Base-by-base conservation (phyloP, 2,329 filamentous ascomycete species). In the Aspergillus sp. region DNA sequence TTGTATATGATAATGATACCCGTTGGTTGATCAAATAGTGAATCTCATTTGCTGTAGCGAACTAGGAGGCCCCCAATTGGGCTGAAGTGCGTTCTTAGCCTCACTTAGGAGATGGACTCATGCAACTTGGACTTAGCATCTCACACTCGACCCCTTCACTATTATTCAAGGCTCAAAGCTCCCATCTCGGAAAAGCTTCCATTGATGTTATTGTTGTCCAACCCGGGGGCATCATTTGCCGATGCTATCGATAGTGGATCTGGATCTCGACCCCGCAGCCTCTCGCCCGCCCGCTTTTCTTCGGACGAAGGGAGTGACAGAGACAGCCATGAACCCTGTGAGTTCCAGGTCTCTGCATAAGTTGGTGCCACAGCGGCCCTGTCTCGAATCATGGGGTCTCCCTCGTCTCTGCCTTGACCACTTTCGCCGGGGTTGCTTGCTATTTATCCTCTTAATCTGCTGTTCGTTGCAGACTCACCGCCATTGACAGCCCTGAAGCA, bases 301-400 rank as follows among this genome's bases (percentile, higher is more conserved):
- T 63, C 61, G 59, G 59, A 49, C 57, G 61, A 63, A 63, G 61
- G 61, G 58, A 63, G 39, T 45, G 27, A 40, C 12, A 45, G 15
- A 24, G 15, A 24, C 17, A 33, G 27, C 9, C 27, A 20, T 20
- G 20, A 30, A 9, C 27, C 27, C 13, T 48, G 22, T 30, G 27
- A 48, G 34, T 30, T 48, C 45, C 45, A 48, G 15, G 15, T 20
- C 30, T 34, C 24, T 15, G 9, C 27, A 33, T 48, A 48, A 48
- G 30, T 46, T 15, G 22, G 44, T 48, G 45, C 27, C 45, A 48
- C 30, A 20, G 13, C 44, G 44, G 44, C 44, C 15, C 27, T 22
- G 12, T 11, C 34, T 33, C 24, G 45, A n/a, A 37, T n/a, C 27
- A 48, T 48, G 45, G n/a, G 4, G 15, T 20, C 15, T 34, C n/a